phyloP scores from a whole-genome alignment of 768 basidiomycete species.

The Boletus barrowsii region DNA sequence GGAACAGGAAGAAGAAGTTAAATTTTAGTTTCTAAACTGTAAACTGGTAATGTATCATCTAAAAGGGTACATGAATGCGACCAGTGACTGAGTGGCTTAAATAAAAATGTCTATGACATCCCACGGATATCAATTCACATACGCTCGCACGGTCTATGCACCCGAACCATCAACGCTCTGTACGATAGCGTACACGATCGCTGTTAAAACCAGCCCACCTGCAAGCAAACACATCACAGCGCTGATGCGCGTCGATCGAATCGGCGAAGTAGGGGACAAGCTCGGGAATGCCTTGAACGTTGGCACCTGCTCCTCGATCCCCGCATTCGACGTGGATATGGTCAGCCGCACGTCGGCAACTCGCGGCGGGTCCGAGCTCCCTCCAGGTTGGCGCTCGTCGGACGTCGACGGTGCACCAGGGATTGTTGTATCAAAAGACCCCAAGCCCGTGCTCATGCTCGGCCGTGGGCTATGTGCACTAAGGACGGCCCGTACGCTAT shows the following conservation, averaged over 20 bases:
- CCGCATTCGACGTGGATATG: not conserved
- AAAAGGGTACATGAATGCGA: too few relatives aligned
- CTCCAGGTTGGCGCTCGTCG: not conserved
- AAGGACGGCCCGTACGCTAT: slow-evolving; percentile 4
- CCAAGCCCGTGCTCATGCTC: not conserved
- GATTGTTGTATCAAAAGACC: not conserved
- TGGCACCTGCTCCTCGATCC: not conserved
- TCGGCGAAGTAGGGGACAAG: slow-evolving; percentile 1
- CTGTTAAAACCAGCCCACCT: slow-evolving; percentile 12
- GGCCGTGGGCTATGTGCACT: slow-evolving; percentile 1
- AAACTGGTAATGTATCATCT: too few relatives aligned
- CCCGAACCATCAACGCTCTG: not conserved
- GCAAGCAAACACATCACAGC: not conserved
- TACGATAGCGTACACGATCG: slow-evolving; percentile 17
- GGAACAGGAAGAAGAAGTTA: too few relatives aligned
- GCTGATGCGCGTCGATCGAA: slow-evolving; percentile 15
- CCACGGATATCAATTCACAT: too few relatives aligned
- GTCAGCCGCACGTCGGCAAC: not conserved
- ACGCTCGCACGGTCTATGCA: too few relatives aligned
- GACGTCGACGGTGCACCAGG: not conserved
- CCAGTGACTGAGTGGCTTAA: too few relatives aligned
- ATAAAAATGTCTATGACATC: too few relatives aligned
- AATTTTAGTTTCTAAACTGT: too few relatives aligned
- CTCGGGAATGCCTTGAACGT: slow-evolving; percentile 17
- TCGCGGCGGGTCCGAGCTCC: not conserved